These are phyloP conservation scores for Vanderwaltozyma polyspora DNA, from an alignment of 805 yeast species.

Conservation along the genomic window DNA sequence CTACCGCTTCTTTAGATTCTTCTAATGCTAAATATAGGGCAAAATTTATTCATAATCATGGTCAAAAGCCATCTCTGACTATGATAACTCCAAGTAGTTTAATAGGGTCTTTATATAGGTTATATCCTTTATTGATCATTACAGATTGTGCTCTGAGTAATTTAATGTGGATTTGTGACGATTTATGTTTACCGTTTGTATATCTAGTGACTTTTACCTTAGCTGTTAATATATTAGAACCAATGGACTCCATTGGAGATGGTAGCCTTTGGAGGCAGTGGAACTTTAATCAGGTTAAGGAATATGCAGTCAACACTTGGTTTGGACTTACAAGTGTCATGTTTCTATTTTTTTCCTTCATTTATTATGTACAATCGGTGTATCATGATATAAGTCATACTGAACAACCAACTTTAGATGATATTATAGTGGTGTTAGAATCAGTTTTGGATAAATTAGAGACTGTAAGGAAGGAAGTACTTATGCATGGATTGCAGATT, in stretches of 20 bases:
- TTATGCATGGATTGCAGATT: not conserved
- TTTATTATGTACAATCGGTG: slow-evolving; percentile 16
- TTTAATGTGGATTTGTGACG: slow-evolving; percentile 23
- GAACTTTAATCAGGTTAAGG: too few species aligned
- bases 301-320: slow-evolving; percentile 6
- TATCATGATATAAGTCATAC: slow-evolving; percentile 9
- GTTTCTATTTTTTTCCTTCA: slow-evolving; percentile 7
- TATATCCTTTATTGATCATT: slow-evolving; percentile 22
- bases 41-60: slow-evolving; percentile 11
- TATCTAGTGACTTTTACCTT: slow-evolving; percentile 11
- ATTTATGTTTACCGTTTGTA: slow-evolving; percentile 19
- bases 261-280: too few species aligned
- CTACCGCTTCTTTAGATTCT: not conserved
- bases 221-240: slow-evolving; percentile 7
- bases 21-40: slow-evolving; percentile 2
- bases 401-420: slow-evolving; percentile 27
- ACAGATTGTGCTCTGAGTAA: slow-evolving; percentile 17
- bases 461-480: slow-evolving; percentile 11
- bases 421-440: slow-evolving; percentile 17
- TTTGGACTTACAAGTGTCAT: slow-evolving; percentile 13
- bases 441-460: slow-evolving; percentile 18
- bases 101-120: slow-evolving; percentile 12
- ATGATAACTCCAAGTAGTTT: slow-evolving; percentile 14
- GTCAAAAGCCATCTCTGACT: slow-evolving; percentile 15
- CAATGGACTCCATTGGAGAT: not conserved